phyloP scores from a whole-genome alignment of 2,329 filamentous ascomycete species.

The Neonectria faginata region DNA sequence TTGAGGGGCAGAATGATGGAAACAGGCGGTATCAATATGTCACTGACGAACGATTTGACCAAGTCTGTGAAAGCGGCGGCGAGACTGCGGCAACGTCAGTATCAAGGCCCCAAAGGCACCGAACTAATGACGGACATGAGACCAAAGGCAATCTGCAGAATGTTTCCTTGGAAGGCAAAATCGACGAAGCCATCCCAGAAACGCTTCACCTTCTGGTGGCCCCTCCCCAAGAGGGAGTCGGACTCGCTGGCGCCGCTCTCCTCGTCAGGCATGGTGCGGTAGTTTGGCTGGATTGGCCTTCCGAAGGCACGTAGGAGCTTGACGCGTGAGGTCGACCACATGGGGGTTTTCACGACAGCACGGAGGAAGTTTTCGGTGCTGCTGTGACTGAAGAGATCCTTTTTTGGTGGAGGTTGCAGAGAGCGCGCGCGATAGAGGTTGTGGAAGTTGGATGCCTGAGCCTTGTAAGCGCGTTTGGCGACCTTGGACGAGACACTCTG shows the following conservation, averaged over 20 bases:
- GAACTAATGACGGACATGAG: conserved; percentile 68
- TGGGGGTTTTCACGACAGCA: not conserved
- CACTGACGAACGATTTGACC: conserved; percentile 77
- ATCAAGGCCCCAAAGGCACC: not conserved
- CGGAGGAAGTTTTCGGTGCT: not conserved
- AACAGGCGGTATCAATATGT: conserved; percentile 76
- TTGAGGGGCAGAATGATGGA: conserved; percentile 76
- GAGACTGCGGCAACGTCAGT: conserved; percentile 59
- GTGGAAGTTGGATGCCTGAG: conserved; percentile 7
- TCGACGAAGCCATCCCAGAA: conserved; percentile 75
- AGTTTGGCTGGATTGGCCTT: conserved; percentile 10
- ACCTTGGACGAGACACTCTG: not conserved
- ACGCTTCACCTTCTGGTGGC: conserved; percentile 60
- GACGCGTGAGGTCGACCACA: conserved; percentile 4
- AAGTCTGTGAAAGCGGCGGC: conserved; percentile 78
- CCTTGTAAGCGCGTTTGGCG: conserved; percentile 21
- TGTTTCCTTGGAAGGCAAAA: conserved; percentile 80
- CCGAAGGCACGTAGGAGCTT: conserved; percentile 3
- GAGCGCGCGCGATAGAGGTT: not conserved
- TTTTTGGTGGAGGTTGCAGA: not conserved
- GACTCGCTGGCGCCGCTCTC: conserved; percentile 51
- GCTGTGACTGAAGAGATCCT: not conserved
- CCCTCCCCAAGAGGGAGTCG: conserved; percentile 58
- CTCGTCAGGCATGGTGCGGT: conserved; percentile 51
- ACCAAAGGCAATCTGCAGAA: conserved; percentile 80